phyloP scores from a whole-genome alignment of 208 protist species.

The Crithidia thermophila region DNA sequence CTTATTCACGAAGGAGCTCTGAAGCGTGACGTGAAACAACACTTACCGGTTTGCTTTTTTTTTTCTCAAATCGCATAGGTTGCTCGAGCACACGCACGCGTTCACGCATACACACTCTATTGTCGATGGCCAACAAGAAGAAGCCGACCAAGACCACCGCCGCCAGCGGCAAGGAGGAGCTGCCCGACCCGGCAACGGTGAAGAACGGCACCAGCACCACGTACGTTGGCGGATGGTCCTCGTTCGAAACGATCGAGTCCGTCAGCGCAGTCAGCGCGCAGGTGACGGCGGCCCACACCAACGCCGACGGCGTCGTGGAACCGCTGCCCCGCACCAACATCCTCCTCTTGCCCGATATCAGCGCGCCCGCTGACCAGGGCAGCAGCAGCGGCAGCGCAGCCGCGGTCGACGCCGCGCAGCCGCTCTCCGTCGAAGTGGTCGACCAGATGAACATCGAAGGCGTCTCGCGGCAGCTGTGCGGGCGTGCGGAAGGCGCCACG shows the following conservation, averaged over 20 bases:
- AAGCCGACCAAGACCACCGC: constrained; percentile 36
- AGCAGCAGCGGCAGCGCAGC: background rate
- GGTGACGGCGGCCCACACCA: constrained; percentile 55
- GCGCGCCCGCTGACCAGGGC: background rate
- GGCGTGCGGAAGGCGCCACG: constrained; percentile 8
- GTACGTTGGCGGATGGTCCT: constrained; percentile 85
- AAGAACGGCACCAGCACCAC: constrained; percentile 55
- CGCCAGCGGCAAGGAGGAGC: constrained; percentile 56
- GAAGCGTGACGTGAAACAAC: too few relatives aligned
- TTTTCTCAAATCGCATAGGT: too few relatives aligned
- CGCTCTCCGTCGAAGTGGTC: constrained; percentile 35
- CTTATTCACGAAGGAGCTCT: too few relatives aligned
- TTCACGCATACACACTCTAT: background rate
- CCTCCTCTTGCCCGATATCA: constrained; percentile 52
- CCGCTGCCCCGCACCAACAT: constrained; percentile 66
- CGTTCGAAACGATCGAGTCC: constrained; percentile 49
- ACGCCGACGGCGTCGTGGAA: constrained; percentile 47
- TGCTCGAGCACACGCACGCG: too few relatives aligned
- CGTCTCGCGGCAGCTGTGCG: constrained; percentile 40
- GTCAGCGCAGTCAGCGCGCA: constrained; percentile 51
- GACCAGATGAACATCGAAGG: constrained; percentile 71
- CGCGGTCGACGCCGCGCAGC: constrained; percentile 5
- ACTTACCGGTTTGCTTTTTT: constrained; percentile 26
- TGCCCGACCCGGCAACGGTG: constrained; percentile 65
- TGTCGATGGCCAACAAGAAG: constrained; percentile 38